Evolutionary conservation across 2,329 filamentous ascomycete genomes (phyloP).

Genomic region (Alternaria sp.): DNA sequence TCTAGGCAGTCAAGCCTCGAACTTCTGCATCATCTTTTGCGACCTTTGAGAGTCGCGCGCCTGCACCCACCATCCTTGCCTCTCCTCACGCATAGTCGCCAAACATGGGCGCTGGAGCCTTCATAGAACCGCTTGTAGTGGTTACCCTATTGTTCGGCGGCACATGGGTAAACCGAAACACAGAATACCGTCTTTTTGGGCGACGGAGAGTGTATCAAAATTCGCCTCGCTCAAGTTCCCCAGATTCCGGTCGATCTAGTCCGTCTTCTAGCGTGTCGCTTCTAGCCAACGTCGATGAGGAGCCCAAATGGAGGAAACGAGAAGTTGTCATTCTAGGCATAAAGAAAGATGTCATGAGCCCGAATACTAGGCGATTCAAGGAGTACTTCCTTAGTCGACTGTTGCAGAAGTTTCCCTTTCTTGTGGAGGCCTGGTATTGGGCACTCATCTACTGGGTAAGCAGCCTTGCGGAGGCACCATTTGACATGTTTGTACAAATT

Average conservation of each 20-base stretch:
- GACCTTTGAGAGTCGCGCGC: neutral
- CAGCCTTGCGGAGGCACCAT: neutral
- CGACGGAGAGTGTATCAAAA: slow-evolving; percentile 29
- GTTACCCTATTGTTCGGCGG: slow-evolving; percentile 68
- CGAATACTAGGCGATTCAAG: slow-evolving; percentile 69
- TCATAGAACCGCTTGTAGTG: slow-evolving; percentile 70
- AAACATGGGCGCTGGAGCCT: slow-evolving; percentile 64
- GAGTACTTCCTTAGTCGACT: slow-evolving; percentile 70
- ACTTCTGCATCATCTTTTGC: neutral
- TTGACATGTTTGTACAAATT: neutral
- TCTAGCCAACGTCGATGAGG: slow-evolving; percentile 51
- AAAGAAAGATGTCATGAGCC: slow-evolving; percentile 62
- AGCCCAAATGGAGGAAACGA: slow-evolving; percentile 60
- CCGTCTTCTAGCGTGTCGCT: slow-evolving; percentile 55
- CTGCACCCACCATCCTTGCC: neutral
- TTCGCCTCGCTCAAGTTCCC: slow-evolving; percentile 50
- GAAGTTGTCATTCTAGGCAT: slow-evolving; percentile 58
- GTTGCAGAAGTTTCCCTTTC: slow-evolving; percentile 73
- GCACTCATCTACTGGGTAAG: slow-evolving; percentile 78
- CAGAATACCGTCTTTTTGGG: slow-evolving; percentile 48
- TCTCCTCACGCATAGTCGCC: slow-evolving; percentile 7
- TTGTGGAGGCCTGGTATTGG: slow-evolving; percentile 82
- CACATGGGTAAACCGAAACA: slow-evolving; percentile 68
- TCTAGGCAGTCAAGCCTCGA: neutral
- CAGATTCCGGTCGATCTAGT: slow-evolving; percentile 54